These are phyloP conservation scores for Paramarasmius palmivorus DNA, from an alignment of 1,284 basidiomycete species.

Conservation along the genomic window DNA sequence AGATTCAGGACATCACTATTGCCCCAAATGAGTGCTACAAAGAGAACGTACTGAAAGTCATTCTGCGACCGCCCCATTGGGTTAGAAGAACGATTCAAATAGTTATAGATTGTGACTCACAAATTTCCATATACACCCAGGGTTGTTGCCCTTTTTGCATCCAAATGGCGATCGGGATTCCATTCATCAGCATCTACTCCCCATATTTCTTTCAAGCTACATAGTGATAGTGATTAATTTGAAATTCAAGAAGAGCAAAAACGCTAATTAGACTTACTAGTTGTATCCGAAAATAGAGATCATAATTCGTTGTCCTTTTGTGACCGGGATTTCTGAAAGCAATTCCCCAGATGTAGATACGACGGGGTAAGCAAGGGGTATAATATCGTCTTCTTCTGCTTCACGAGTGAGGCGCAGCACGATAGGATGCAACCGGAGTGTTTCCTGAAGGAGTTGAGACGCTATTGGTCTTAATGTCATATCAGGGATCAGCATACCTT, in stretches of 20 bases:
- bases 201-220: conserved; percentile 15
- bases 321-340: conserved; percentile 16
- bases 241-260: background rate
- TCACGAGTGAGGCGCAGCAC: conserved; percentile 8
- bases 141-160: background rate
- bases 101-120: conserved; percentile 11
- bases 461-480: background rate
- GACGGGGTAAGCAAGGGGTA: conserved; percentile 18
- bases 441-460: conserved; percentile 14
- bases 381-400: conserved; percentile 18
- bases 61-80: too few relatives aligned
- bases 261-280: conserved; percentile 9
- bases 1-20: background rate
- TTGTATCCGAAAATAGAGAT: conserved; percentile 18
- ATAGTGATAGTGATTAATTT: background rate
- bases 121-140: conserved; percentile 19
- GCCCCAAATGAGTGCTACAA: background rate
- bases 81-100: too few relatives aligned
- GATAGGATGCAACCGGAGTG: conserved; percentile 20
- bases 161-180: conserved; percentile 19
- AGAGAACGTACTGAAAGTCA: conserved; percentile 9
- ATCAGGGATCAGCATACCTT: conserved; percentile 16
- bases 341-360: conserved; percentile 13
- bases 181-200: conserved; percentile 15
- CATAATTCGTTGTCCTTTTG: conserved; percentile 16